Evolutionary conservation across 139 green algal genomes (phyloP).

Genomic region (Picochlorum costavermella): DNA sequence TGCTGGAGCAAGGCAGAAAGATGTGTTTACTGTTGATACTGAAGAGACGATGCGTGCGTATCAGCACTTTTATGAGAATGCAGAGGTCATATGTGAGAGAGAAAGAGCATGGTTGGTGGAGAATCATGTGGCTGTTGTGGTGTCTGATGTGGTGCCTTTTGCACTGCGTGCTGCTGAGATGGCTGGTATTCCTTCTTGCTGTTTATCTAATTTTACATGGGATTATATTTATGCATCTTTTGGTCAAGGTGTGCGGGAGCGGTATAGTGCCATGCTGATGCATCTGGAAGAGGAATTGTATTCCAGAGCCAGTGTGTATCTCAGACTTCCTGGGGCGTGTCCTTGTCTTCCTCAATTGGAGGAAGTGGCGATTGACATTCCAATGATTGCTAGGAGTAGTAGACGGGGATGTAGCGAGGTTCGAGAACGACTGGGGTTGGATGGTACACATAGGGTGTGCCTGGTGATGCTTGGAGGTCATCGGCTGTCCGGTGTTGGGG

Average conservation of each 20-base stretch:
- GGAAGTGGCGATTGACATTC: background rate
- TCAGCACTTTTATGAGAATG: conserved; percentile 4
- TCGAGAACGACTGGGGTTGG: background rate
- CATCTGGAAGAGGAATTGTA: background rate
- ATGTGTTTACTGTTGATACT: conserved; percentile 60
- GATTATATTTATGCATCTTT: conserved; percentile 54
- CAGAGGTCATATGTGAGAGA: conserved; percentile 25
- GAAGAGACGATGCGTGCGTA: conserved; percentile 44
- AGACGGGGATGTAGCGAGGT: background rate
- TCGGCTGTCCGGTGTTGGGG: background rate
- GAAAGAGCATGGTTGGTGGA: conserved; percentile 46
- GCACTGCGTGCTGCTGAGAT: conserved; percentile 42
- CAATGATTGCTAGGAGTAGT: background rate
- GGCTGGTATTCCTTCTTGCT: conserved; percentile 42
- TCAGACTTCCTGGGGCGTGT: background rate
- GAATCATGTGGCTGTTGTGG: conserved; percentile 29
- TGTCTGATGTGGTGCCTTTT: conserved; percentile 58
- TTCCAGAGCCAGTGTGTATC: conserved; percentile 6
- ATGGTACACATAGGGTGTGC: background rate
- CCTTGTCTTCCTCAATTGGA: conserved; percentile 8
- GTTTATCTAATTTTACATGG: conserved; percentile 64
- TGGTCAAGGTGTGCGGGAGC: conserved; percentile 20
- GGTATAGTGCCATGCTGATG: conserved; percentile 2
- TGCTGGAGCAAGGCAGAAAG: conserved; percentile 44
- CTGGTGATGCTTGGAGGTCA: background rate